Evolutionary conservation across 1,139 yeast genomes (phyloP).

Genomic region (Blastobotrys niveus): DNA sequence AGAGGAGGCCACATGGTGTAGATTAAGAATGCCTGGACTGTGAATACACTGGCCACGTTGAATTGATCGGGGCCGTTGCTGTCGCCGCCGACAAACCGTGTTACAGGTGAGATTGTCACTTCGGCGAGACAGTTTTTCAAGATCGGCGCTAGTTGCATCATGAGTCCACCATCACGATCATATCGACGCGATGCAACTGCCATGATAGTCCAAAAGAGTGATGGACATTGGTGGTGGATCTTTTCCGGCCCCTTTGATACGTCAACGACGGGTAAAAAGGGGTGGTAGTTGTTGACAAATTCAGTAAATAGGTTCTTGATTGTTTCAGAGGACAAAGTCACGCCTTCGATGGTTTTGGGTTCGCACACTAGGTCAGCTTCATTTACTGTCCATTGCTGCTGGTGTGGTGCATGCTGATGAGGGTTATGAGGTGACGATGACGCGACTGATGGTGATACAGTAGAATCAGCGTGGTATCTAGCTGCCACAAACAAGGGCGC

Average conservation of each 20-base stretch:
- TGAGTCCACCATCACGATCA: conserved; percentile 40
- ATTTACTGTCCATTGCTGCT: conserved; percentile 15
- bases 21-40: conserved; percentile 85
- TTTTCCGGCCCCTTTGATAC: conserved; percentile 74
- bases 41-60: conserved; percentile 87
- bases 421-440: conserved; percentile 3
- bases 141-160: conserved; percentile 54
- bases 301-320: conserved; percentile 64
- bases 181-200: conserved; percentile 68
- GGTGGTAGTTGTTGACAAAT: conserved; percentile 70
- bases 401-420: conserved; percentile 21
- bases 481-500: no score
- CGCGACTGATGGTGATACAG: not conserved
- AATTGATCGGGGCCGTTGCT: conserved; percentile 61
- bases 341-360: conserved; percentile 63
- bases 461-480: not conserved
- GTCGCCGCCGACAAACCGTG: conserved; percentile 62
- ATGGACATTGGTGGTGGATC: conserved; percentile 72
- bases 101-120: conserved; percentile 83
- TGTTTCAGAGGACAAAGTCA: conserved; percentile 53
- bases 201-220: conserved; percentile 91
- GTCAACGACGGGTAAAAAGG: conserved; percentile 82
- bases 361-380: no score
- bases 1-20: conserved; percentile 95
- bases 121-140: conserved; percentile 77